These are phyloP conservation scores for Rhodosporidiobolus odoratus DNA, from an alignment of 768 basidiomycete genomes.

Conservation along the genomic window DNA sequence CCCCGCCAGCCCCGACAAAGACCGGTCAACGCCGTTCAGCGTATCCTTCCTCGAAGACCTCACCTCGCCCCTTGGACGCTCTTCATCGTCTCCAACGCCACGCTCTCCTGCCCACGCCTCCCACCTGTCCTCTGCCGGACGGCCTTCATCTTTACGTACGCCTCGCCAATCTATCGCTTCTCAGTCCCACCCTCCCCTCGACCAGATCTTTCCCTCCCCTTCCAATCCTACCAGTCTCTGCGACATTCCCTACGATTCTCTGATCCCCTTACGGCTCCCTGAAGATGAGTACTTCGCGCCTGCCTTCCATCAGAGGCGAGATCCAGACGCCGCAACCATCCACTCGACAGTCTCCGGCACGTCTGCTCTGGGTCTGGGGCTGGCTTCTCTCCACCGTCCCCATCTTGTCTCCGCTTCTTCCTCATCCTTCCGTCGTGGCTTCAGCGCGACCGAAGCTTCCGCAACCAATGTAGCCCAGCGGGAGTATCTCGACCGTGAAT, in stretches of 20 bases:
- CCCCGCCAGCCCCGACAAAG: conserved; percentile 6
- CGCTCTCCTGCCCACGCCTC: background rate
- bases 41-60: conserved; percentile 34
- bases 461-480: conserved; percentile 41
- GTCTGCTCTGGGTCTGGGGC: conserved; percentile 12
- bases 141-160: conserved; percentile 28
- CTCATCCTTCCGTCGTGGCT: conserved; percentile 7
- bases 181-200: conserved; percentile 4
- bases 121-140: conserved; percentile 7
- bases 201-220: background rate
- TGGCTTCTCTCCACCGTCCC: conserved; percentile 9
- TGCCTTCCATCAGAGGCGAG: conserved; percentile 27
- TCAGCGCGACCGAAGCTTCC: conserved; percentile 14
- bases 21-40: background rate
- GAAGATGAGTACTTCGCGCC: conserved; percentile 38
- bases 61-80: conserved; percentile 21
- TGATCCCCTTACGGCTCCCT: conserved; percentile 46
- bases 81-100: conserved; percentile 22
- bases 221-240: conserved; percentile 11
- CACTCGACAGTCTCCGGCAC: conserved; percentile 31
- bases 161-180: conserved; percentile 20
- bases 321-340: conserved; percentile 37
- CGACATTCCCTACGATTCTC: conserved; percentile 43
- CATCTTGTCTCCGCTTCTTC: conserved; percentile 6
- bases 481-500: conserved; percentile 57